Evolutionary conservation across 2,329 filamentous ascomycete genomes (phyloP), one percentile per base, ranked within the genome.

Genomic region (Beauveria rudraprayagi): DNA sequence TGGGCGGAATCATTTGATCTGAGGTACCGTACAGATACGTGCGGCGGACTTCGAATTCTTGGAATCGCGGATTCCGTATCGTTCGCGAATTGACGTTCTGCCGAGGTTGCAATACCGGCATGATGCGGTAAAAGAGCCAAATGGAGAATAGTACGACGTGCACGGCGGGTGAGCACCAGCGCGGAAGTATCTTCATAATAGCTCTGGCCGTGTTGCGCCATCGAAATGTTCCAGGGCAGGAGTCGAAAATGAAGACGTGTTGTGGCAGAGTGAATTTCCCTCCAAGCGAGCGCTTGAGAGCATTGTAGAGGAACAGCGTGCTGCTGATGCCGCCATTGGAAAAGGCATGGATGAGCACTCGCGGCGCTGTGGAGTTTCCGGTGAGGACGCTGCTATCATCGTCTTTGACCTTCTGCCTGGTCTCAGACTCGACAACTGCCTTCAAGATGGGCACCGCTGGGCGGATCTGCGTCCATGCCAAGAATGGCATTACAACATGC

Each of bases 11-110:
- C 63, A 83, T 72, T 41, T 66, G 62, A 66, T 85, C 83, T 1
- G 69, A 74, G 41, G 74, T 71, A 11, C 79, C 77, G 62, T 83
- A 85, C 19, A 84, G 63, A 63, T 84, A 85, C n/a, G 76, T 71
- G 41, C 82, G 73, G 22, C 75, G 70, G 4, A 71, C 72, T 68
- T 82, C 79, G 37, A 66, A 67, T 11, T 66, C 68, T 53, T 75
- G 67, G 41, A 70, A 65, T 8, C 63, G 61, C 30, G 61, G 56
- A 24, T 73, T 68, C 56, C 78, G 79, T 60, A 78, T 71, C 54
- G 71, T 70, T 61, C 68, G 67, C 19, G 68, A 73, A 63, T 75
- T 76, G 59, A 63, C 67, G 14, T 72, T 68, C 9, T 77, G 67
- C 7, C 69, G 67, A 9, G 68, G 66, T 60, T 65, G 60, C 64